Evolutionary conservation across 2,329 filamentous ascomycete species (phyloP).

Genomic region (Neurospora sp.): DNA sequence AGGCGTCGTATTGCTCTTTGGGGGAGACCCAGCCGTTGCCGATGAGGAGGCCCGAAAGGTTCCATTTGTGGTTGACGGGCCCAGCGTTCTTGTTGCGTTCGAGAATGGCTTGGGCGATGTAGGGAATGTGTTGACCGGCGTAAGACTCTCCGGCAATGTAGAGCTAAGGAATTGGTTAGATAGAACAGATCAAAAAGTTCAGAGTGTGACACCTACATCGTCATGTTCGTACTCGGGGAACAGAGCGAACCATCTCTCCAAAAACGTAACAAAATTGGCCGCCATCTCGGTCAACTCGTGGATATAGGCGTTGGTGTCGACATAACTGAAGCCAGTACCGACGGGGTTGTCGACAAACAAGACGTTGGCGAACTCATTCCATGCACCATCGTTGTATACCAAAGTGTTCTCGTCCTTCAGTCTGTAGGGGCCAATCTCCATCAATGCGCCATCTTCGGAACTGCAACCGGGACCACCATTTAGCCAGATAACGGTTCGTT

Average conservation of each 20-base stretch:
- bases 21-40: constrained; percentile 98
- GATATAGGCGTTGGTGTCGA: constrained; percentile 78
- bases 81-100: constrained; percentile 63
- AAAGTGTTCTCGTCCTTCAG: constrained; percentile 65
- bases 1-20: constrained; percentile 78
- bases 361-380: constrained; percentile 96
- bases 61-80: constrained; percentile 50
- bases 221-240: constrained; percentile 90
- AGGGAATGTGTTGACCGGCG: constrained; percentile 93
- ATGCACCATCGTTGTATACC: constrained; percentile 82
- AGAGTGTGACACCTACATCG: constrained; percentile 57
- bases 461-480: constrained; percentile 96
- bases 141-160: constrained; percentile 96
- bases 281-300: constrained; percentile 85
- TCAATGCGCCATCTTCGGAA: constrained; percentile 91
- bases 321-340: constrained; percentile 93
- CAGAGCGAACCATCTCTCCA: constrained; percentile 82
- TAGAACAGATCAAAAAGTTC: not conserved
- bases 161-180: constrained; percentile 45
- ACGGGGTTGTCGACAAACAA: constrained; percentile 97
- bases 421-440: constrained; percentile 91
- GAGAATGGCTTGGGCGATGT: constrained; percentile 86
- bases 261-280: constrained; percentile 73
- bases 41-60: constrained; percentile 76
- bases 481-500: constrained; percentile 90